Evolutionary conservation across 108 stramenopile species (phyloP), one percentile per base, ranked within the genome.

Genomic region (Nitzschia sp.): DNA sequence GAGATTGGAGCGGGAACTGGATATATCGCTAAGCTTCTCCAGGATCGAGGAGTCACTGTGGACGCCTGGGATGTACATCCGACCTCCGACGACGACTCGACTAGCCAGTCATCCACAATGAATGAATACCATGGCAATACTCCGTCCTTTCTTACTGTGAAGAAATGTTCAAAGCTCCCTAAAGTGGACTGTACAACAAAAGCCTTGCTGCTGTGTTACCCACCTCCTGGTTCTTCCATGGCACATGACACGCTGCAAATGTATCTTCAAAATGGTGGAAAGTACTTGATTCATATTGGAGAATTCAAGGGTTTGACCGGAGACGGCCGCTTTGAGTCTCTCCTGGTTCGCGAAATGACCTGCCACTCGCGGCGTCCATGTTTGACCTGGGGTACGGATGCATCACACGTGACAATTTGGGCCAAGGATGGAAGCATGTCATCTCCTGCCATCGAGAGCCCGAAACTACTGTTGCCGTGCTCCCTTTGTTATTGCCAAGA

Each of bases 1-100:
- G 86, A 87, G 66, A 53, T 80, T 6, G 86, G 86, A 35, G 80
- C 86, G 3, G 86, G 86, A 17, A 87, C 86, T 0, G 86, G 86
- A 19, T 87, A 87, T 53, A 17, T 87, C 6, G 82, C 83, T 1
- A 58, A 68, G 13, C 53, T 81, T 8, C 45, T 87, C 32, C 21
- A 64, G 15, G 45, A 62, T 9, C 13, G 29, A 21, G 70, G 80
- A 19, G 26, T 75, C 25, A 13, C 23, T 26, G 78, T 81, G 5
- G 35, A 54, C 46, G 82, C 86, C 1, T 84, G 65, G 45, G 86
- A 87, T 64, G 25, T 80, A 33, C 22, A 44, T 29, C 86, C 86
- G 15, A 65, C 74, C 9, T 23, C 44, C 15, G 11, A 27, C 26
- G 53, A 63, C 13, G 53, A 53, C 9, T 36, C 16, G 16, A 35